Evolutionary conservation across 192 early-diverging fungal genomes (phyloP), one percentile per base, ranked within the genome.

Genomic region (Backusella psychrophila): DNA sequence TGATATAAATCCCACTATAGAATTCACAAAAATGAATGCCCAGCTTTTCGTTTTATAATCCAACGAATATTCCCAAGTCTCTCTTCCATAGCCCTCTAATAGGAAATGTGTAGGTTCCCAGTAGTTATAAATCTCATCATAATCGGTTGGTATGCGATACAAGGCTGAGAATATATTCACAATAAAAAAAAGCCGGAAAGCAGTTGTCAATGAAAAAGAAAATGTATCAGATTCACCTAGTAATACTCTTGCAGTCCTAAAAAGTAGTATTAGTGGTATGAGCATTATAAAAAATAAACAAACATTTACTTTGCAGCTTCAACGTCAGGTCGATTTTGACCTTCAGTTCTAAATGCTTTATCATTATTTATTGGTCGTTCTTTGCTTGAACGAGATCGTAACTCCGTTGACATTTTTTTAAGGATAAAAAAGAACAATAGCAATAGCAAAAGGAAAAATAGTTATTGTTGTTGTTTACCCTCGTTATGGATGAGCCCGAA

Each of bases 51-150:
- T 92, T 8, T 93, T 89, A 75, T 86, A 96, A n/a, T 91, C 74
- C 23, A 96, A 95, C 2, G 94, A 91, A 79, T 98, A 98, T 81
- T 99, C 97, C 97, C 97, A 99, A 6, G 97, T 98, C 81, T 97
- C 93, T 66, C 94, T 87, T 53, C 96, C 97, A 73, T 77, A 80
- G 0, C 95, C 94, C 76, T 94, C 91, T 38, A 92, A 90, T 35
- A 97, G 80, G 72, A 94, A 95, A 78, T 99, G 96, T 35, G 91
- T 85, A n/a, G 96, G 93, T 78, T 99, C 97, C 95, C 95, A 98
- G 84, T 95, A 99, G 85, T 98, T 99, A 86, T 92, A 98, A 21
- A 95, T 85, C 77, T 89, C 95, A 75, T 96, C 95, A 81, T 94
- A 96, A 77, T 96, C 95, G 41, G 78, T 78, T 66, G 92, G 89